Percentiles rank a stretch among this genome's conserved stretches.
Conservation (phyloP, 208 protist genomes). For the Leishmania tarentolae region DNA sequence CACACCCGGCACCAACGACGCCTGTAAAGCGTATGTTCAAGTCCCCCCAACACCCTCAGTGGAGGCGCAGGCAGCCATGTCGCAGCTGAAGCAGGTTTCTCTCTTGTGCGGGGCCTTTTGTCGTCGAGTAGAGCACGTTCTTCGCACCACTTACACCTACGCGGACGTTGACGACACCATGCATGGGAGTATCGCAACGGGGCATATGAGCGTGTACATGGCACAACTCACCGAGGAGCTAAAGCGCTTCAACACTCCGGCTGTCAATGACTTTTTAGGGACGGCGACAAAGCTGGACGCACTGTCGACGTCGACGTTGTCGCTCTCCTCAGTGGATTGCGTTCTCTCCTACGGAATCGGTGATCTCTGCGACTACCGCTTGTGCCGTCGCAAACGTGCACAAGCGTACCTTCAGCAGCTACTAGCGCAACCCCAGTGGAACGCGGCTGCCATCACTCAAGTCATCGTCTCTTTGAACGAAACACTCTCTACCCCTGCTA, state of each 20-base stretch:
- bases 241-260: slow-evolving; percentile 19
- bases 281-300: not conserved
- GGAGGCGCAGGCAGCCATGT: slow-evolving; percentile 20
- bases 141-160: slow-evolving; percentile 31
- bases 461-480: slow-evolving; percentile 32
- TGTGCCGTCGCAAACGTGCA: slow-evolving; percentile 27
- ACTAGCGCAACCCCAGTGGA: slow-evolving; percentile 33
- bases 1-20: not conserved
- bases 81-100: slow-evolving; percentile 34
- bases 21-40: not conserved
- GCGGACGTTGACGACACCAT: slow-evolving; percentile 28
- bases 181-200: slow-evolving; percentile 11
- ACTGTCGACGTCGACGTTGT: slow-evolving; percentile 1
- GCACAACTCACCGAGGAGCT: slow-evolving; percentile 26
- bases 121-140: slow-evolving; percentile 39
- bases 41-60: slow-evolving; percentile 5
- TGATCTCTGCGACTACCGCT: slow-evolving; percentile 50
- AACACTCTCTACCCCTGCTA: slow-evolving; percentile 10
- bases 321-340: slow-evolving; percentile 23
- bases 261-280: slow-evolving; percentile 15
- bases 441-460: slow-evolving; percentile 24
- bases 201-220: slow-evolving; percentile 28
- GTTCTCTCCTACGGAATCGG: slow-evolving; percentile 51
- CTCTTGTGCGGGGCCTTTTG: slow-evolving; percentile 47
- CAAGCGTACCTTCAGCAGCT: slow-evolving; percentile 44